Base-by-base conservation (phyloP, 2,329 filamentous ascomycete species). In the Alternaria sp. region DNA sequence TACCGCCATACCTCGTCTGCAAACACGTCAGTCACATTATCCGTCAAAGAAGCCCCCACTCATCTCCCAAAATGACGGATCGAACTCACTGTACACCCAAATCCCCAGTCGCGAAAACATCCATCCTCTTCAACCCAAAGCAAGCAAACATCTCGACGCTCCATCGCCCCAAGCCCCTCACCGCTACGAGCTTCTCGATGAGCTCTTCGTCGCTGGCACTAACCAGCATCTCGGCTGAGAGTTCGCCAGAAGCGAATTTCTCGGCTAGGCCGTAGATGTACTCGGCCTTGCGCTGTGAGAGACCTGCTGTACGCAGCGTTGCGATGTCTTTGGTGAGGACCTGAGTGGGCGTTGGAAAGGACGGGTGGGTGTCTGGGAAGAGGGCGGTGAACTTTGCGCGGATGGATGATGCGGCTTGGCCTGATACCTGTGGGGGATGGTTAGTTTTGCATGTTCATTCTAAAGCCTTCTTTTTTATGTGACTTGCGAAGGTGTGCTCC, bases 231-330 rank as follows among this genome's bases (percentile, higher is more conserved):
- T 87, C 82, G 11, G 93, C 90, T 47, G 87, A 91, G 56, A 98
- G 83, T 72, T 95, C 92, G 13, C 93, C 93, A 3, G 77, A 84
- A 1, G 81, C 83, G 75, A 98, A 98, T 77, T 94, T 94, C 73
- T 90, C 86, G 0, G 94, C 93, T 6, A 99, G 84, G 0, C 95
- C 95, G 58, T 90, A 87, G 63, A 98, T 89, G 80, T 99, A 99
- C 82, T 98, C 96, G 50, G 96, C 96, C 82, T 99, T 99, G 61
- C 96, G 89, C 81, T 96, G 92, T 4, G 93, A 97, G 53, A 99
- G 87, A 0, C 96, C 96, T 1, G 95, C 96, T 8, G 91, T 90
- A 28, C 95, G 91, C 9, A 99, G 86, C 4, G 82, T 86, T 30
- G 97, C 82, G 8, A 78, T 43, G 17, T 89, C 81, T 54, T 84